phyloP scores from a whole-genome alignment of 78 protist species.

The Dictyostelium firmibasis region DNA sequence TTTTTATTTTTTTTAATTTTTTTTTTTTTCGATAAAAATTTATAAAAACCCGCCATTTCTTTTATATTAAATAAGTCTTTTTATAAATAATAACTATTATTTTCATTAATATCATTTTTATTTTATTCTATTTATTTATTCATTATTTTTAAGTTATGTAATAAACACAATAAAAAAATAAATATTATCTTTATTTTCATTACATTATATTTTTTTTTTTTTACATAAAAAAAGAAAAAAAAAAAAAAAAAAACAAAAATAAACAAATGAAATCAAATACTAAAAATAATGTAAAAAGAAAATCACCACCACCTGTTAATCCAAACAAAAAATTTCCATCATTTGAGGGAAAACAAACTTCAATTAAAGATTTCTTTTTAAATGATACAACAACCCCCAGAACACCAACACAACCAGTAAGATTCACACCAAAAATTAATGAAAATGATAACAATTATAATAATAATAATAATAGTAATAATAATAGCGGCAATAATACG shows the following conservation, averaged over 20 bases:
- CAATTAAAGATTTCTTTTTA: constrained; percentile 34
- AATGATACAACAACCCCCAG: neutral
- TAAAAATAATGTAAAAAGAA: neutral
- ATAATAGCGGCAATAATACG: neutral
- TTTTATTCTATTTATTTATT: too few relatives aligned
- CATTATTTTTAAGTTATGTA: too few relatives aligned
- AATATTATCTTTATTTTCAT: too few relatives aligned
- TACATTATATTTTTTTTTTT: neutral
- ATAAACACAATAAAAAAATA: neutral
- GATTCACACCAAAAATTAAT: neutral
- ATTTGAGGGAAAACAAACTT: constrained; percentile 20
- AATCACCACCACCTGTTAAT: neutral
- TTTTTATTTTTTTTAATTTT: too few relatives aligned
- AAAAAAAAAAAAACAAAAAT: neutral
- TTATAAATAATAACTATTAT: too few relatives aligned
- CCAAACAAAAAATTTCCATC: constrained; percentile 17
- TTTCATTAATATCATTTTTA: too few relatives aligned
- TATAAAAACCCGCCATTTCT: neutral
- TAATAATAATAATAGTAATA: neutral
- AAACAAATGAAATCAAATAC: neutral
- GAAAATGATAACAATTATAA: neutral
- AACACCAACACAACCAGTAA: neutral
- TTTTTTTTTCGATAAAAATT: neutral
- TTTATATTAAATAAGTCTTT: neutral
- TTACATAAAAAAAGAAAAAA: neutral